phyloP scores from a whole-genome alignment of 345 rosid species.

The Triadica sebifera region DNA sequence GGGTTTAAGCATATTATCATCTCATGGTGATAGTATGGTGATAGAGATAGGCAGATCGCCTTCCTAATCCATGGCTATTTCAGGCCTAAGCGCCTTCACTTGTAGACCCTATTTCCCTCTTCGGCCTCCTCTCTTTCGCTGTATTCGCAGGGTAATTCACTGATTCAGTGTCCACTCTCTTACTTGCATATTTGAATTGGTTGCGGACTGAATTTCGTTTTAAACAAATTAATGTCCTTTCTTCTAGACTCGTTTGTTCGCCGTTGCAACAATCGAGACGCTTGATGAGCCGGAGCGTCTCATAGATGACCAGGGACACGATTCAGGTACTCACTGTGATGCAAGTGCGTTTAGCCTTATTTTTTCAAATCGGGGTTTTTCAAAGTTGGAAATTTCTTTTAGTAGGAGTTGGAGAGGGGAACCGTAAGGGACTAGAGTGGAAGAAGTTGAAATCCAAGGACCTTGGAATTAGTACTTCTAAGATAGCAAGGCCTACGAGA shows the following conservation, averaged over 20 bases:
- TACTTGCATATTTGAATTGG: not conserved
- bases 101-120: constrained; percentile 42
- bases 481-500: constrained; percentile 55
- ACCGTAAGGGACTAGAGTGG: constrained; percentile 25
- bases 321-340: constrained; percentile 18
- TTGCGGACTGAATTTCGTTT: not conserved
- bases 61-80: constrained; percentile 43
- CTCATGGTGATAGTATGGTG: constrained; percentile 38
- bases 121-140: constrained; percentile 38
- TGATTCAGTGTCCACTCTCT: not conserved
- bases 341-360: constrained; percentile 28
- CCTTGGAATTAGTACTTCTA: constrained; percentile 56
- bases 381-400: not conserved
- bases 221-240: not conserved
- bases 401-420: not conserved
- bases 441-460: constrained; percentile 54
- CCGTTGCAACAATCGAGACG: constrained; percentile 41
- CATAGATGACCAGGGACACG: constrained; percentile 17
- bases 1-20: constrained; percentile 35
- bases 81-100: constrained; percentile 44
- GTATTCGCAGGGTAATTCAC: constrained; percentile 45
- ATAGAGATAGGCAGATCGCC: constrained; percentile 4
- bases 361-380: not conserved
- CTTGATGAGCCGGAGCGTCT: constrained; percentile 47
- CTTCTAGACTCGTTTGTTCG: constrained; percentile 40